phyloP scores from a whole-genome alignment of 2,329 filamentous ascomycete species.

The Mycosphaerella sp. region DNA sequence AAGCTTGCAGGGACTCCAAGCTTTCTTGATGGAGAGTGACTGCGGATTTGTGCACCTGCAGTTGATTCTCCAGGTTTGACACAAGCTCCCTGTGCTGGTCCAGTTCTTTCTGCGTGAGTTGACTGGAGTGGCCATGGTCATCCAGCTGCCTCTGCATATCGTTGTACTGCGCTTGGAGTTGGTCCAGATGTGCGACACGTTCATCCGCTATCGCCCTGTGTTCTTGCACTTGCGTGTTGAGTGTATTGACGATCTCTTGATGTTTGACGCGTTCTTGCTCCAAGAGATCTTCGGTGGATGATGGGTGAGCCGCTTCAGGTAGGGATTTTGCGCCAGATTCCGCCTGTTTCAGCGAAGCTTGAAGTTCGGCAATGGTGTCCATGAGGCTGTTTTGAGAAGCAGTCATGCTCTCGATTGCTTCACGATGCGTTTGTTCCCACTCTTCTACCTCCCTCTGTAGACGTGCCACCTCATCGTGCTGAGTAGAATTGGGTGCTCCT shows the following conservation, averaged over 20 bases:
- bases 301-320: no score
- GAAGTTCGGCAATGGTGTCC: slow-evolving; percentile 65
- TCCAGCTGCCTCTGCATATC: slow-evolving; percentile 62
- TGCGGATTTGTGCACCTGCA: slow-evolving; percentile 50
- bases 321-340: slow-evolving; percentile 21
- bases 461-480: slow-evolving; percentile 50
- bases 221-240: slow-evolving; percentile 72
- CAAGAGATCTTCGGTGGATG: not conserved
- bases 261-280: slow-evolving; percentile 29
- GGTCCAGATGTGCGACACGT: slow-evolving; percentile 62
- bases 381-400: slow-evolving; percentile 66
- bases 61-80: slow-evolving; percentile 50
- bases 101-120: slow-evolving; percentile 49
- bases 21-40: slow-evolving; percentile 50
- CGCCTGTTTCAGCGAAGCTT: slow-evolving; percentile 48
- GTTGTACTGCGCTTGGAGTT: slow-evolving; percentile 66
- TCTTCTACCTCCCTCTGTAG: slow-evolving; percentile 64
- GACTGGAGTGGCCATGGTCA: slow-evolving; percentile 55
- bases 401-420: slow-evolving; percentile 63
- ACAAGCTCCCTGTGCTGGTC: slow-evolving; percentile 47
- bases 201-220: slow-evolving; percentile 67
- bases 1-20: slow-evolving; percentile 48
- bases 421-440: slow-evolving; percentile 72
- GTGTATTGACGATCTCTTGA: slow-evolving; percentile 48
- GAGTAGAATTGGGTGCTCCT: slow-evolving; percentile 15